These are phyloP conservation scores for Cinchona pubescens DNA, from an alignment of 257 asterid species.

Conservation along the genomic window DNA sequence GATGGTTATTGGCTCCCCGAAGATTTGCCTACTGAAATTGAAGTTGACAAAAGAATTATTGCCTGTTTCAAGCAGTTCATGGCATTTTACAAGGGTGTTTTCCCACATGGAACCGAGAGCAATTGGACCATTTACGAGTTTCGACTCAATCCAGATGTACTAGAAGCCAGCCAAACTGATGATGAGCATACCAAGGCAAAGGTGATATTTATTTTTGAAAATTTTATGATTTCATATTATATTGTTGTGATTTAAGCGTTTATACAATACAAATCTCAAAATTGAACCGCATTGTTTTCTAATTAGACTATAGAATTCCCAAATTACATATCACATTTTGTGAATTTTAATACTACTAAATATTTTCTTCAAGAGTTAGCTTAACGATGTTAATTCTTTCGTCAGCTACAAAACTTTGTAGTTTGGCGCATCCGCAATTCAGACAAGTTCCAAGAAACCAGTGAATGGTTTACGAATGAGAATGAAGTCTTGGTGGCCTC, in stretches of 20 bases:
- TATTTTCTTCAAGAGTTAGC: too few species aligned
- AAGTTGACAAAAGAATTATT: neutral
- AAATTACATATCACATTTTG: too few species aligned
- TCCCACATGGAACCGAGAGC: neutral
- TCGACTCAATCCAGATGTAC: conserved; percentile 4
- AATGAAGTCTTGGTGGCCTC: neutral
- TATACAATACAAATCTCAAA: too few species aligned
- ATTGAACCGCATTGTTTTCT: too few species aligned
- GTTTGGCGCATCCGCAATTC: neutral
- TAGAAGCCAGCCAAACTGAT: neutral
- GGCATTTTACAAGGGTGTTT: neutral
- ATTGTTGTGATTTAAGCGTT: too few species aligned
- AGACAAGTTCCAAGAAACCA: neutral
- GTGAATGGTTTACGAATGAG: neutral
- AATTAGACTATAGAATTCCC: too few species aligned
- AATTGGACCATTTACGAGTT: conserved; percentile 7
- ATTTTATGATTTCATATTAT: too few species aligned
- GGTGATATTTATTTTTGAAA: neutral
- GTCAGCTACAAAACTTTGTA: neutral
- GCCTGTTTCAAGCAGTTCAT: conserved; percentile 4
- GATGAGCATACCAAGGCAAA: neutral
- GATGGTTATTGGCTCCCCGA: conserved; percentile 18
- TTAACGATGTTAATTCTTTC: neutral
- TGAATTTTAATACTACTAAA: too few species aligned
- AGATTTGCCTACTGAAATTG: too few species aligned